A percentile compares a stretch with the other conserved stretches of the same genome.
phyloP scores from a whole-genome alignment of 164 flowering plant species.

The Euptelea pleiosperma region DNA sequence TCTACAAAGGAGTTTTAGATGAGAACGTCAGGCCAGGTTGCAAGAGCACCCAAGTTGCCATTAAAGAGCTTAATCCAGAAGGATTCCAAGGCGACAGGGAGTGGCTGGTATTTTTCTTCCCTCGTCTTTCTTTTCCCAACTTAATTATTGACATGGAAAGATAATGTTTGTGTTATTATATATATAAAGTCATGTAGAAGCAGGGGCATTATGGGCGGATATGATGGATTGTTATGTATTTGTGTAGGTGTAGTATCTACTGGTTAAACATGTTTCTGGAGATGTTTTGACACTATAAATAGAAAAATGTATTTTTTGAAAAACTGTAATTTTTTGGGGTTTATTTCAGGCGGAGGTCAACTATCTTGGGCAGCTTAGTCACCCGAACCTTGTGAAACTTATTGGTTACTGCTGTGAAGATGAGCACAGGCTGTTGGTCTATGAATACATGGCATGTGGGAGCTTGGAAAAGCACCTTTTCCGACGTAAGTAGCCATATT shows the following conservation, averaged over 20 bases:
- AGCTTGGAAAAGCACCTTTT: conserved; percentile 89
- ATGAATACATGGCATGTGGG: conserved; percentile 89
- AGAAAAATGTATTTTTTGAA: no score
- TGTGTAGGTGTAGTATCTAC: background rate
- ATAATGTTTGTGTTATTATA: no score
- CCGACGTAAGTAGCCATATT: conserved; percentile 55
- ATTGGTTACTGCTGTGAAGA: conserved; percentile 94
- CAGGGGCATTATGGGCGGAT: no score
- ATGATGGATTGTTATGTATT: no score
- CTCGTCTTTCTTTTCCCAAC: conserved; percentile 6
- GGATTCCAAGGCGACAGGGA: conserved; percentile 92
- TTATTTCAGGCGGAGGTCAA: conserved; percentile 83
- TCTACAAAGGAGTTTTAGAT: conserved; percentile 85
- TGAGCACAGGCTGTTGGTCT: conserved; percentile 81
- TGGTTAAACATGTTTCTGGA: background rate
- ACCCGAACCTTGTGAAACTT: conserved; percentile 87
- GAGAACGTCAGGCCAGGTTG: conserved; percentile 69
- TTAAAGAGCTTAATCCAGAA: conserved; percentile 80
- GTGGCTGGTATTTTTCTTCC: conserved; percentile 73
- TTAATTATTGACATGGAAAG: background rate
- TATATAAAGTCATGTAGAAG: no score
- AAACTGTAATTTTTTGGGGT: background rate
- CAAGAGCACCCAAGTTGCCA: conserved; percentile 63
- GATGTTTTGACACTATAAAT: no score
- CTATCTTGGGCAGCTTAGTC: conserved; percentile 81